These are phyloP conservation scores for Chamaenerion angustifolium DNA, from an alignment of 345 rosid genomes.

Conservation along the genomic window DNA sequence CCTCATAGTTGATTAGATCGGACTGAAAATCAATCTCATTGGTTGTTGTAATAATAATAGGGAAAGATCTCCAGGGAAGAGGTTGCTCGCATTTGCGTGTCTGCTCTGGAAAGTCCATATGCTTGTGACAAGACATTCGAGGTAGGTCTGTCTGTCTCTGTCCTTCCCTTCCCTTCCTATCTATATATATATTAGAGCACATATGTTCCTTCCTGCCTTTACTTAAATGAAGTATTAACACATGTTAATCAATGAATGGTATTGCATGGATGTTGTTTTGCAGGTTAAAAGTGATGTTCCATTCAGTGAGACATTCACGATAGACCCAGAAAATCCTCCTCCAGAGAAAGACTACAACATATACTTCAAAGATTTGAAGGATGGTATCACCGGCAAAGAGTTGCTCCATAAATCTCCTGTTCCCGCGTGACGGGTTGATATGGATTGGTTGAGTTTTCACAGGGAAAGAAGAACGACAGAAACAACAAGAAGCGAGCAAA, in stretches of 20 bases:
- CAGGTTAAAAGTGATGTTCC: constrained; percentile 90
- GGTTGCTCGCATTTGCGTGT: constrained; percentile 72
- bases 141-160: no score
- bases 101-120: constrained; percentile 66
- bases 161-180: no score
- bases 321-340: constrained; percentile 85
- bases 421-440: constrained; percentile 26
- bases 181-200: no score
- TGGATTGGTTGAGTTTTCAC: no score
- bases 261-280: constrained; percentile 3
- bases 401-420: constrained; percentile 40
- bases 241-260: background rate
- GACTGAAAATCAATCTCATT: background rate
- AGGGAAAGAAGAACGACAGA: no score
- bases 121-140: constrained; percentile 86
- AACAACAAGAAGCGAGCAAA: no score
- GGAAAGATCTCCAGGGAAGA: constrained; percentile 95
- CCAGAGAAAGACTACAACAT: constrained; percentile 67
- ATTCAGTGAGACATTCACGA: constrained; percentile 74
- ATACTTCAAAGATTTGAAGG: constrained; percentile 58
- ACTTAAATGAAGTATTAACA: no score
- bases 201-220: no score
- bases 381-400: constrained; percentile 79
- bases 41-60: constrained; percentile 17
- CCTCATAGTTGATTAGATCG: no score